Evolutionary conservation across 768 basidiomycete species (phyloP), one percentile per base, ranked within the genome.

Genomic region (Panaeolus cyanescens): DNA sequence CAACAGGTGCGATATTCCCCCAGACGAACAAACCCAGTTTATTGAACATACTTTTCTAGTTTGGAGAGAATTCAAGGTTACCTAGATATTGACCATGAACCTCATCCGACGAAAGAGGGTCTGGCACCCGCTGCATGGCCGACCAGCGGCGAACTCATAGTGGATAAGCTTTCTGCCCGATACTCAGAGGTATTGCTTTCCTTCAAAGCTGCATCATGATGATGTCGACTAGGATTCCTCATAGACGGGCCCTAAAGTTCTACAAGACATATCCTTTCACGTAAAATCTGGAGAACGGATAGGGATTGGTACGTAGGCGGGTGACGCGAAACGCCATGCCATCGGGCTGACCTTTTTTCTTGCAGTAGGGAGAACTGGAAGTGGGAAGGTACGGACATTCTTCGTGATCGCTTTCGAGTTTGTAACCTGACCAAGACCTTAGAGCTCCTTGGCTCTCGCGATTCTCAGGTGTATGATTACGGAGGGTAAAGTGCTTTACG

Each of bases 21-120:
- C n/a, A n/a, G n/a, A n/a, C 45, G 39, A 3, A 57, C 40, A 22
- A 4, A 10, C 19, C 20, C n/a, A 17, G 19, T 32, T 31, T 32
- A 28, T 3, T 20, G 30, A 5, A 50, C 15, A 25, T 13, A 20
- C 5, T 32, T 53, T 12, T 9, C 15, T 40, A 80, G 81, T 67
- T 67, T 81, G 32, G 93, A 95, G 67, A 89, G 93, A 59, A 87
- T 95, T 1, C 83, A 89, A 59, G 89, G 71, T 1, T 89, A 87
- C 67, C 69, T 88, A 22, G 68, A 75, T 32, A 86, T 88, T 62
- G 86, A 88, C 37, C 83, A 85, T 58, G 87, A 89, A 68, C 79
- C 79, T 4, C 71, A 74, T 58, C 62, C 77, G 0, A 75, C 76
- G 0, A 56, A 68, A 15, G 62, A 68, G 3, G 82, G 83, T 32